Base-by-base conservation (phyloP, 345 rosid species). In the Euphorbia tirucalli region DNA sequence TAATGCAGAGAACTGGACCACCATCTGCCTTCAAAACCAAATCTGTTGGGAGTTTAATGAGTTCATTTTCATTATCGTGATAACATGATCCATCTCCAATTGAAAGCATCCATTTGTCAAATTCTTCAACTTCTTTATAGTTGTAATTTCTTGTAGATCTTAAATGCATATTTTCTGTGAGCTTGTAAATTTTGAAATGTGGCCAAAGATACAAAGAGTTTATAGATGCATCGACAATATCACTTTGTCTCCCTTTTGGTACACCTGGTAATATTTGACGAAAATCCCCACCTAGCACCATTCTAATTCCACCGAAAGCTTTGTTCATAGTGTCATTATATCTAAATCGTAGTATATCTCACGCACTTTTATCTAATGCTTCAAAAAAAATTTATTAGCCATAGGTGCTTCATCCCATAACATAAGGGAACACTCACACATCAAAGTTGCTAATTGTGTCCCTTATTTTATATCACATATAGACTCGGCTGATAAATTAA, bases 141-240 rank as follows among this genome's bases (percentile, higher is more conserved):
- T 48, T 0, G 7, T 0, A 0, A 0, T 3, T 0, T 25, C 1
- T n/a, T n/a, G 3, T 2, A 49, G 10, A 0, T 4, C 14, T 30
- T 9, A 15, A 2, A 9, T 0, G 5, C 25, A 46, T 27, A 18
- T 65, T 65, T 65, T 24, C 0, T 18, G 3, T 46, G 1, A 65
- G 21, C 15, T 3, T 24, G 3, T 15, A 66, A 27, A 5, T 25
- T 0, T 5, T 16, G 4, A 18, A 66, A 46, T 11, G 19, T 2
- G 66, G 5, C 69, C 69, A 27, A 11, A 65, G 25, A 65, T 7
- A 16, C 1, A 39, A 65, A 6, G 21, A 24, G 7, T 1, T 46
- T 6, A 65, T 3, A 3, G 56, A 44, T 5, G 56, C 35, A 11
- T 65, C 4, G 1, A 65, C 14, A 22, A 65, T 46, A 21, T 65